These are phyloP conservation scores for Botrytis fragariae DNA, from an alignment of 2,329 filamentous ascomycete species.

Conservation along the genomic window DNA sequence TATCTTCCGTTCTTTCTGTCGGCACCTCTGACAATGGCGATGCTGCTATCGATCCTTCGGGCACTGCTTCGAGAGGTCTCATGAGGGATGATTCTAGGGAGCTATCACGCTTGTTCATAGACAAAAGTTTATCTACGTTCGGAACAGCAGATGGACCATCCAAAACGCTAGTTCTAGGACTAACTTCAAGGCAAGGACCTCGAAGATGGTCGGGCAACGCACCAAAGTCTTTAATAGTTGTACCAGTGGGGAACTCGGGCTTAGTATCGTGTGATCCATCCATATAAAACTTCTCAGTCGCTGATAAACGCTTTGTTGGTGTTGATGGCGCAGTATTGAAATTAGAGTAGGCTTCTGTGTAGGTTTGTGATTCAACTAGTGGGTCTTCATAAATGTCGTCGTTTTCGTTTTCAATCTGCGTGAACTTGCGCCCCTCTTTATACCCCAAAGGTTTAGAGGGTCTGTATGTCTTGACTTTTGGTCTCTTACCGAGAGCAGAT, in stretches of 20 bases:
- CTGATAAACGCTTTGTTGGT: neutral
- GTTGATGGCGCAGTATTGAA: conserved; percentile 15
- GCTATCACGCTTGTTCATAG: conserved; percentile 12
- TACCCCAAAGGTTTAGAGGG: neutral
- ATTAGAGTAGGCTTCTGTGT: neutral
- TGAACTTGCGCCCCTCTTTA: neutral
- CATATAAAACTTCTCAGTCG: conserved; percentile 1
- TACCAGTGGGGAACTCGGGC: conserved; percentile 5
- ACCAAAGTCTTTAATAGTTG: conserved; percentile 15
- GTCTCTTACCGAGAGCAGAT: neutral
- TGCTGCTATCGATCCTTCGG: neutral
- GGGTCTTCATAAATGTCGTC: neutral
- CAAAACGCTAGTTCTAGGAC: conserved; percentile 12
- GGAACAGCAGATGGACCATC: neutral
- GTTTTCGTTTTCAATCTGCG: neutral
- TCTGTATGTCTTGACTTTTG: conserved; percentile 6
- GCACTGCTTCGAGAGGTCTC: neutral
- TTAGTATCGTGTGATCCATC: conserved; percentile 14
- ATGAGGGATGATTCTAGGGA: neutral
- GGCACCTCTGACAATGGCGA: neutral
- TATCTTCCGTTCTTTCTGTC: neutral
- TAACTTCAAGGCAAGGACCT: conserved; percentile 17
- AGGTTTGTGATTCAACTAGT: neutral
- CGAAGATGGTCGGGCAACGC: conserved; percentile 5
- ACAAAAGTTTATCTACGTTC: conserved; percentile 2